Conservation (phyloP, 164 flowering plant species). For the Buxus sempervirens region DNA sequence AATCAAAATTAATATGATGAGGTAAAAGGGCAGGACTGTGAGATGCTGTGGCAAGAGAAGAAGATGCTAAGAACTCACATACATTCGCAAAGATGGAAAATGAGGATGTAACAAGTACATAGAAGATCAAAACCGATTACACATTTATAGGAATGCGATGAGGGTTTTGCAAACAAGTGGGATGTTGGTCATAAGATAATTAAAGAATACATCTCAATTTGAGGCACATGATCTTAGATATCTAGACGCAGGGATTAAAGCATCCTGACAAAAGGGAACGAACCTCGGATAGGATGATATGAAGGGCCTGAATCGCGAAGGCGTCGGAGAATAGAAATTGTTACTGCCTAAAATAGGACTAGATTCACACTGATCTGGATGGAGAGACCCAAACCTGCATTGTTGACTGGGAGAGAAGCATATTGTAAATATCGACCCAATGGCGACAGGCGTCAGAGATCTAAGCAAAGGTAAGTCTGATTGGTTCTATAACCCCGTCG, state of each 20-base stretch:
- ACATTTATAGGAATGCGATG: too few relatives aligned
- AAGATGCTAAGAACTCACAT: neutral
- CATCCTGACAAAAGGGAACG: neutral
- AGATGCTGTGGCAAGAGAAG: neutral
- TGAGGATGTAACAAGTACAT: too few relatives aligned
- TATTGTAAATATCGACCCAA: neutral
- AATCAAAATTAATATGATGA: neutral
- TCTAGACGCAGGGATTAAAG: neutral
- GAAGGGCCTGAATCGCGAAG: neutral
- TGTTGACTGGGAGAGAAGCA: neutral
- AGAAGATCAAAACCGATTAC: too few relatives aligned
- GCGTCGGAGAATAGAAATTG: neutral
- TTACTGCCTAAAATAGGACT: neutral
- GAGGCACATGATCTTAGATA: neutral
- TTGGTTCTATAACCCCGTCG: too few relatives aligned
- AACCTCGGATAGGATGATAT: neutral
- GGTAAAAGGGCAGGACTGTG: neutral
- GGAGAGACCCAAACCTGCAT: neutral
- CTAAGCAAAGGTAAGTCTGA: neutral
- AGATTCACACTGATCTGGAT: too few relatives aligned
- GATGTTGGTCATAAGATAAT: neutral
- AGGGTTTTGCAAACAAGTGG: neutral
- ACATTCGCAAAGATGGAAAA: too few relatives aligned
- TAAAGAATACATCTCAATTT: neutral
- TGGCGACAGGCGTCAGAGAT: neutral